Evolutionary conservation across 2,329 filamentous ascomycete genomes (phyloP).

Genomic region (Xylaria sp.): DNA sequence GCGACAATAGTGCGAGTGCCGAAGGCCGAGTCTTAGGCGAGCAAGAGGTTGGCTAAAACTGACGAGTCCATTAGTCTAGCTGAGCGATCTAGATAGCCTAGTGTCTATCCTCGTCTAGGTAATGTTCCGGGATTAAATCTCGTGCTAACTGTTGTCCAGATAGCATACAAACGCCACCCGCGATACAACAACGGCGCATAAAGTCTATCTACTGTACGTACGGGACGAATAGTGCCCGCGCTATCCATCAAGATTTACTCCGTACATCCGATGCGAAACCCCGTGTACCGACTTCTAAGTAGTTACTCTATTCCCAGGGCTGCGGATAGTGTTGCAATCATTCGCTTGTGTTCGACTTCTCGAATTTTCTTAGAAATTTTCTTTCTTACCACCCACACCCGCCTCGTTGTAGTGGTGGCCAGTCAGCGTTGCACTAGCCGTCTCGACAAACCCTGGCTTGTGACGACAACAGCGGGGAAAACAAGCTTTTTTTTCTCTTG

Average conservation of each 20-base stretch:
- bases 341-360: neutral
- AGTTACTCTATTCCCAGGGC: neutral
- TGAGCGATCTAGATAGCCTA: neutral
- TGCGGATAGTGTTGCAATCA: neutral
- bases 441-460: neutral
- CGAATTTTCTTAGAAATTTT: neutral
- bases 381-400: neutral
- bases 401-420: neutral
- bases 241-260: neutral
- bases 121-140: neutral
- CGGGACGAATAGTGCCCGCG: neutral
- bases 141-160: neutral
- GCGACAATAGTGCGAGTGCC: slow-evolving; percentile 15
- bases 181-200: too few species aligned
- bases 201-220: neutral
- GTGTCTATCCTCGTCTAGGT: neutral
- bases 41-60: neutral
- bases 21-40: slow-evolving; percentile 25
- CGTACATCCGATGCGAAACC: neutral
- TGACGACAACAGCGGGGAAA: slow-evolving; percentile 18
- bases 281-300: neutral
- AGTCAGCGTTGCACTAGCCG: slow-evolving; percentile 3
- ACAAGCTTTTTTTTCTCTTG: slow-evolving; percentile 22
- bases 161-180: neutral
- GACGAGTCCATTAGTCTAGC: neutral